Evolutionary conservation across 108 stramenopile species (phyloP).

Genomic region (Skeletonema grethae): DNA sequence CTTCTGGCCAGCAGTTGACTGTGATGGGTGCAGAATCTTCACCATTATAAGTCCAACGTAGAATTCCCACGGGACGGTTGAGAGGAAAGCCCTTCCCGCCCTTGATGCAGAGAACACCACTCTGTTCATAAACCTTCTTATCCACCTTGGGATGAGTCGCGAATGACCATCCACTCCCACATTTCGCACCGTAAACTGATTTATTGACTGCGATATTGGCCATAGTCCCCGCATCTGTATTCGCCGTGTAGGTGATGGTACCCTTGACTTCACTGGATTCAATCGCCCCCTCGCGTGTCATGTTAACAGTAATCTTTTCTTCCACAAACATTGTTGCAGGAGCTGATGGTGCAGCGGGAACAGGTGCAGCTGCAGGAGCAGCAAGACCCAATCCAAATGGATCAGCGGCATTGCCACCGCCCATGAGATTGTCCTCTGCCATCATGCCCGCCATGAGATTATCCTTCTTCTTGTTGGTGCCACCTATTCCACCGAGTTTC

Average conservation of each 20-base stretch:
- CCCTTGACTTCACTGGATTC: constrained; percentile 96
- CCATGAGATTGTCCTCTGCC: constrained; percentile 92
- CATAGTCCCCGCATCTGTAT: constrained; percentile 87
- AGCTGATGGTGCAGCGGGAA: constrained; percentile 76
- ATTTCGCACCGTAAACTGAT: constrained; percentile 57
- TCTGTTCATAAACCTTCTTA: constrained; percentile 89
- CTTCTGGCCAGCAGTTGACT: constrained; percentile 99
- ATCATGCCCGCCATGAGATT: constrained; percentile 94
- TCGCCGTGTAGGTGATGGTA: constrained; percentile 94
- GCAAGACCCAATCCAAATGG: constrained; percentile 54
- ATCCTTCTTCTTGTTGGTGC: constrained; percentile 74
- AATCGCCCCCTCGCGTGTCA: constrained; percentile 94
- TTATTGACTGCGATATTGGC: constrained; percentile 90
- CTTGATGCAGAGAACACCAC: constrained; percentile 89
- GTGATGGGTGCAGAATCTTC: constrained; percentile 93
- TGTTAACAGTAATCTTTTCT: constrained; percentile 87
- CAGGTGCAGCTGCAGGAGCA: constrained; percentile 54
- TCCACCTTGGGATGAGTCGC: constrained; percentile 98
- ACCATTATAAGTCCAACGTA: constrained; percentile 90
- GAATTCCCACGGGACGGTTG: constrained; percentile 90
- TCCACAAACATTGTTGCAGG: constrained; percentile 89
- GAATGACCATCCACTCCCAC: constrained; percentile 74
- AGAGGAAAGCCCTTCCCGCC: constrained; percentile 94
- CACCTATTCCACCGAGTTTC: constrained; percentile 85
- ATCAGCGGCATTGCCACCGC: constrained; percentile 45